Conservation (phyloP, 768 basidiomycete species). For the Leccinum rimulosum region DNA sequence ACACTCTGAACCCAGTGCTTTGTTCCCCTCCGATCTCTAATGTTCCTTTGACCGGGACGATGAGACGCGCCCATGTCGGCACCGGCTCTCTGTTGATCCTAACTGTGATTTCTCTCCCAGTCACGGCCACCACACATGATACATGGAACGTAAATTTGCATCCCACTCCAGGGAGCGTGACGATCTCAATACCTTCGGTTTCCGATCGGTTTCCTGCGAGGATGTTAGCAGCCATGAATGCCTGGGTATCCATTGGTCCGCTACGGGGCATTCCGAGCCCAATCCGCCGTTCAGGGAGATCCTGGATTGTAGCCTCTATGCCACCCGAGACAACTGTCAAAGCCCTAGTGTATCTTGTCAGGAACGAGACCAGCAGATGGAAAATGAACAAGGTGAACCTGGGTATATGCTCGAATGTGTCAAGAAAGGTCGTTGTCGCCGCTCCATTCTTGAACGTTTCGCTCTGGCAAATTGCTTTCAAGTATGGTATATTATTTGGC, state of each 20-base stretch:
- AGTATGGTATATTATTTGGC: constrained; percentile 56
- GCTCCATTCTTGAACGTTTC: constrained; percentile 40
- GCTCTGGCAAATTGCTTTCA: constrained; percentile 43
- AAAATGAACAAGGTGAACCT: constrained; percentile 27
- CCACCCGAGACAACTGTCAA: constrained; percentile 55
- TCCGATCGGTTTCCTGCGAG: constrained; percentile 51
- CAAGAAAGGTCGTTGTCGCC: constrained; percentile 50
- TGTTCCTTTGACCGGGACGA: constrained; percentile 43
- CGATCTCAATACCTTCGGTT: constrained; percentile 56
- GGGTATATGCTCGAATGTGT: constrained; percentile 41
- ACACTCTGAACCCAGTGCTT: constrained; percentile 47
- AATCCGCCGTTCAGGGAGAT: constrained; percentile 50
- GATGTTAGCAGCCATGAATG: constrained; percentile 55
- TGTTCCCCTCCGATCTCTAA: constrained; percentile 37
- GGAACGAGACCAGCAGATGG: neutral
- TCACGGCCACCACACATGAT: constrained; percentile 49
- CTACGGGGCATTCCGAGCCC: constrained; percentile 60
- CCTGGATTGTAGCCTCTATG: constrained; percentile 53
- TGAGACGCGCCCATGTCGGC: constrained; percentile 48
- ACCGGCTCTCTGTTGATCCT: constrained; percentile 38
- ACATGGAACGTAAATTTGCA: constrained; percentile 51
- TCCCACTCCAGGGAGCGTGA: constrained; percentile 42
- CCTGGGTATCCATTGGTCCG: constrained; percentile 62
- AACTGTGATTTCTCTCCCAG: constrained; percentile 47
- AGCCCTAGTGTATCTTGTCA: constrained; percentile 31